Evolutionary conservation across 1,284 basidiomycete genomes (phyloP).

Genomic region (Athelia psychrophila): DNA sequence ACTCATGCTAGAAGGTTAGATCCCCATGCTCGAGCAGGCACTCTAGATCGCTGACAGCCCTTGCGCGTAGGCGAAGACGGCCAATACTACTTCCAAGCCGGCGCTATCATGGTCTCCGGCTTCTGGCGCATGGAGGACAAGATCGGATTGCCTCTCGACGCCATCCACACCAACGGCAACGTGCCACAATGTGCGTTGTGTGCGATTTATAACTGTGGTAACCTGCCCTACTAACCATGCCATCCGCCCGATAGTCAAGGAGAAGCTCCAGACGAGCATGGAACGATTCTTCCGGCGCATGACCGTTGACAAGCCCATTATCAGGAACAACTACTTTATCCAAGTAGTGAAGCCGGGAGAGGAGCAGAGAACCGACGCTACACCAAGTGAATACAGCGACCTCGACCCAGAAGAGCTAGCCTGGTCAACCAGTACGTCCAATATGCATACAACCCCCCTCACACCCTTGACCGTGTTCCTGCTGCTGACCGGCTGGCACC

Average conservation of each 20-base stretch:
- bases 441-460: too few relatives aligned
- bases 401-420: constrained; percentile 64
- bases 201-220: too few relatives aligned
- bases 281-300: constrained; percentile 69
- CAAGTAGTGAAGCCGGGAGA: constrained; percentile 44
- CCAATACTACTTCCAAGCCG: constrained; percentile 71
- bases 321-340: constrained; percentile 71
- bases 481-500: too few relatives aligned
- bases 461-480: too few relatives aligned
- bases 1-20: constrained; percentile 69
- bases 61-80: constrained; percentile 50
- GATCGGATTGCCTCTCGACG: constrained; percentile 67
- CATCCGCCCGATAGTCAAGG: constrained; percentile 12
- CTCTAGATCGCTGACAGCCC: constrained; percentile 12
- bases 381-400: constrained; percentile 17
- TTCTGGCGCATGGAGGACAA: constrained; percentile 80
- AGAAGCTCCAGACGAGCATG: constrained; percentile 64
- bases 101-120: constrained; percentile 66
- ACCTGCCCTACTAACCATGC: too few relatives aligned
- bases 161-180: constrained; percentile 67
- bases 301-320: constrained; percentile 64
- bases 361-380: constrained; percentile 11
- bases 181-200: constrained; percentile 65
- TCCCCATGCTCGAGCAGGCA: constrained; percentile 13
- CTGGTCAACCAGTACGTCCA: constrained; percentile 42